Evolutionary conservation across 2,329 filamentous ascomycete species (phyloP), one percentile per base, ranked within the genome.

Genomic region (Alternaria sp.): DNA sequence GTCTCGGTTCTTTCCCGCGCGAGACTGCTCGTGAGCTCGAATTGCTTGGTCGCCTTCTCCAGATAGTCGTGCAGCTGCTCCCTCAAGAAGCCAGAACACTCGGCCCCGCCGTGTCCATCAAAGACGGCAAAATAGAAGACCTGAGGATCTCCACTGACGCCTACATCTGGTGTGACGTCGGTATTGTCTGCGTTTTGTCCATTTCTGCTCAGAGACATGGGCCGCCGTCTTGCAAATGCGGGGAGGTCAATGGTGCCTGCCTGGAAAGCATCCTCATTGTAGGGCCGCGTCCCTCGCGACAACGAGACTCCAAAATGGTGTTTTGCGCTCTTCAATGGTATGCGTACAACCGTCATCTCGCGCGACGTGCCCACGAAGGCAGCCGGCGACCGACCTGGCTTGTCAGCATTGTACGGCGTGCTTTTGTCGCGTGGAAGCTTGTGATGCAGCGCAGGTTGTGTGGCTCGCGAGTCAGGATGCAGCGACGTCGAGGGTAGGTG

Each of bases 121-220:
- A 98, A 99, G 1, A 98, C 88, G 1, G 87, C 93, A 83, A 97
- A 99, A 78, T 98, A 99, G 78, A 99, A 99, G 33, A 98, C 89
- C 75, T 98, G 94, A 1, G 94, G 94, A 73, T 98, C 94, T 2
- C 94, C 94, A 62, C 87, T 90, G 2, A 90, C 87, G 64, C 89
- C 90, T 57, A 91, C 90, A 5, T 92, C 91, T 9, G 83, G 86
- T 24, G 85, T 91, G 49, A 85, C 88, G 77, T 87, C 87, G 61
- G 82, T 85, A 24, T 63, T 65, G 46, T 67, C 58, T 11, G 51
- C 63, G 37, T 68, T 62, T n/a, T 69, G 62, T 37, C 68, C 64
- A 63, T 61, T 74, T 31, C 79, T 66, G 23, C 82, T 86, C 60
- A 88, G 69, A 26, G 84, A 86, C 42, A 91, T 84, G 11, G 94